Percentiles rank a stretch among this genome's conserved stretches.
phyloP scores from a whole-genome alignment of 2,329 filamentous ascomycete species.

The Thelonectria blattea region DNA sequence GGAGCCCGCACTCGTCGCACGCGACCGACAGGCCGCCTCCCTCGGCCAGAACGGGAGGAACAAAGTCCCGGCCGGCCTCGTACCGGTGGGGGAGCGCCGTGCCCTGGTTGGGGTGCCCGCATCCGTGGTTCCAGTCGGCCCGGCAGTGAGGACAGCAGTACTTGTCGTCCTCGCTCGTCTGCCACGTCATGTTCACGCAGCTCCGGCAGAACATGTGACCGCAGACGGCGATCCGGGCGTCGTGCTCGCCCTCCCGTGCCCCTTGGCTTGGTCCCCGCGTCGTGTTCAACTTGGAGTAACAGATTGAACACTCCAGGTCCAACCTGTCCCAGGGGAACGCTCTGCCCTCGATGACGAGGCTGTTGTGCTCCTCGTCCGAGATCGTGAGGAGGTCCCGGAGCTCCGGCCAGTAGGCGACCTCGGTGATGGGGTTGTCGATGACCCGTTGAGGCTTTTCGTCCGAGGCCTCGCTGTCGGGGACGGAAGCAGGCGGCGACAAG shows the following conservation, averaged over 20 bases:
- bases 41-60: background rate
- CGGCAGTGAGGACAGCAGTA: background rate
- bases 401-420: too few species aligned
- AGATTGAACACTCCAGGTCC: background rate
- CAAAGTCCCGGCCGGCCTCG: background rate
- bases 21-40: background rate
- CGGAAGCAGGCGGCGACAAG: too few species aligned
- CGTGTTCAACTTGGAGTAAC: background rate
- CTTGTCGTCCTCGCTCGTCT: too few species aligned
- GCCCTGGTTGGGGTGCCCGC: background rate
- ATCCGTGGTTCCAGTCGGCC: background rate
- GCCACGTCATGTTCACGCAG: background rate
- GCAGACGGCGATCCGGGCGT: background rate
- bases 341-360: background rate
- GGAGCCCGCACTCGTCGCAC: background rate
- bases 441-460: too few species aligned
- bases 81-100: background rate
- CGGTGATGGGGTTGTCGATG: too few species aligned
- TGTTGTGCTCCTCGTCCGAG: too few species aligned
- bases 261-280: too few species aligned
- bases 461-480: too few species aligned
- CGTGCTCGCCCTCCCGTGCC: too few species aligned
- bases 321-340: background rate
- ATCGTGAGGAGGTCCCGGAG: too few species aligned
- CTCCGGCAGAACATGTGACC: slow-evolving; percentile 3